Conservation (phyloP, 192 early-diverging fungal genomes). For the Rhizoclosmatium globosum region DNA sequence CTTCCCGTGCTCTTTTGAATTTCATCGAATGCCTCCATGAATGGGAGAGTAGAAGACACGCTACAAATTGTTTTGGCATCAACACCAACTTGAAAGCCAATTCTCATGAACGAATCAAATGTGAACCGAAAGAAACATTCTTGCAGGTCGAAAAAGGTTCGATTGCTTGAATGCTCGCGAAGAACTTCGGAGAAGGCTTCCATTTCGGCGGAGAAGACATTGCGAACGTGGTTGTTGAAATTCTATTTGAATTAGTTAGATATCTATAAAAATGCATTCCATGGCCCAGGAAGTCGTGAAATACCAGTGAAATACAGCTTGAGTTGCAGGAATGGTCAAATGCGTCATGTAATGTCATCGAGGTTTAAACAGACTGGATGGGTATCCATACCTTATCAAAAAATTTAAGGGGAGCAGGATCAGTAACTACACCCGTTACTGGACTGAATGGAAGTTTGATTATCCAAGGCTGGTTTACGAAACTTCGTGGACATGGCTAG, state of each 20-base stretch:
- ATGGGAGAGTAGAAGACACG: too few relatives aligned
- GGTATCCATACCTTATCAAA: conserved; percentile 42
- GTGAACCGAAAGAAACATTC: conserved; percentile 51
- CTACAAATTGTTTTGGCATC: background rate
- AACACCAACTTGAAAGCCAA: conserved; percentile 47
- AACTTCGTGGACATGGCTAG: too few relatives aligned
- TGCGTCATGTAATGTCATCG: too few relatives aligned
- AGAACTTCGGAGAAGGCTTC: conserved; percentile 33
- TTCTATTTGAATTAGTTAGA: conserved; percentile 54
- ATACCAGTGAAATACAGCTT: background rate
- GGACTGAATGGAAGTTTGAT: conserved; percentile 34
- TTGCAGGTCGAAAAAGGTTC: conserved; percentile 39
- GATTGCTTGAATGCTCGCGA: background rate
- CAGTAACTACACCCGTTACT: conserved; percentile 9
- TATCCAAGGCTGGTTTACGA: background rate
- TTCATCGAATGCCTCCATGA: conserved; percentile 46
- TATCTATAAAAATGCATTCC: too few relatives aligned
- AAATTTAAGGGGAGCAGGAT: conserved; percentile 48
- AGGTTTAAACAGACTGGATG: too few relatives aligned
- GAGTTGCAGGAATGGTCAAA: too few relatives aligned
- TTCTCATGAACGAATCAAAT: conserved; percentile 45
- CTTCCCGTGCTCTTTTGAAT: conserved; percentile 16
- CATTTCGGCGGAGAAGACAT: conserved; percentile 47
- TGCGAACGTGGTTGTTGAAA: conserved; percentile 43
- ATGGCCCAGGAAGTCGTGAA: conserved; percentile 53